Evolutionary conservation across 2,329 filamentous ascomycete genomes (phyloP).

Genomic region (Alternaria sp.): DNA sequence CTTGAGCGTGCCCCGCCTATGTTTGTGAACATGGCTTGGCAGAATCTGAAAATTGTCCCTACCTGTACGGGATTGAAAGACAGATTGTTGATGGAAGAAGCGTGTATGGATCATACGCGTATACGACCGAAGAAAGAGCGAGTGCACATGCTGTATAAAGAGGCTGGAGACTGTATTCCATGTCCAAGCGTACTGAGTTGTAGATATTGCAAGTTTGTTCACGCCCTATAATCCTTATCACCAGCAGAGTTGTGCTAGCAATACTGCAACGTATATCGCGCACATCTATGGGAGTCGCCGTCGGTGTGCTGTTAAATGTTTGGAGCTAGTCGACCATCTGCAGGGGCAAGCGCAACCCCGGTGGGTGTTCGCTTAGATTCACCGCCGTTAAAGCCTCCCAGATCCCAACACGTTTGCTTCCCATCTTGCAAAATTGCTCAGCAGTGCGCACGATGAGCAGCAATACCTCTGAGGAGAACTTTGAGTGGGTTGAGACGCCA

Average conservation of each 20-base stretch:
- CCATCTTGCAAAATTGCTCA: slow-evolving; percentile 42
- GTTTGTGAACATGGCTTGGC: slow-evolving; percentile 8
- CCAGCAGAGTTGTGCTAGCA: background rate
- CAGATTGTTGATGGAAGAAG: background rate
- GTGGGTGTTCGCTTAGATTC: slow-evolving; percentile 36
- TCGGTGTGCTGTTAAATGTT: slow-evolving; percentile 13
- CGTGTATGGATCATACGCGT: background rate
- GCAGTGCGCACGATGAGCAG: slow-evolving; percentile 47
- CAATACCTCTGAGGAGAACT: slow-evolving; percentile 60
- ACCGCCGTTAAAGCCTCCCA: slow-evolving; percentile 42
- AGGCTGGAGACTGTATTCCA: background rate
- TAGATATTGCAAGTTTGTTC: background rate
- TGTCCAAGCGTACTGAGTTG: background rate
- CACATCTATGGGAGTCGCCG: slow-evolving; percentile 4
- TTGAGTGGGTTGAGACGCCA: slow-evolving; percentile 74
- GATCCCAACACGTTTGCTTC: slow-evolving; percentile 35
- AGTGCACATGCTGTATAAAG: background rate
- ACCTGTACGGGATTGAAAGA: background rate
- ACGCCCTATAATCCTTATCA: background rate
- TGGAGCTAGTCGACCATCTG: slow-evolving; percentile 1
- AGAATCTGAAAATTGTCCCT: slow-evolving; percentile 4
- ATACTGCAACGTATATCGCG: slow-evolving; percentile 3
- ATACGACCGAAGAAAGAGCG: slow-evolving; percentile 2
- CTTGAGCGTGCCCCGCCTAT: slow-evolving; percentile 6
- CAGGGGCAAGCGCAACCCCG: slow-evolving; percentile 23